A percentile compares a stretch with the other conserved stretches of the same genome.
Evolutionary conservation across 1,284 basidiomycete species (phyloP).

Genomic region (Apiotrichum sp.): DNA sequence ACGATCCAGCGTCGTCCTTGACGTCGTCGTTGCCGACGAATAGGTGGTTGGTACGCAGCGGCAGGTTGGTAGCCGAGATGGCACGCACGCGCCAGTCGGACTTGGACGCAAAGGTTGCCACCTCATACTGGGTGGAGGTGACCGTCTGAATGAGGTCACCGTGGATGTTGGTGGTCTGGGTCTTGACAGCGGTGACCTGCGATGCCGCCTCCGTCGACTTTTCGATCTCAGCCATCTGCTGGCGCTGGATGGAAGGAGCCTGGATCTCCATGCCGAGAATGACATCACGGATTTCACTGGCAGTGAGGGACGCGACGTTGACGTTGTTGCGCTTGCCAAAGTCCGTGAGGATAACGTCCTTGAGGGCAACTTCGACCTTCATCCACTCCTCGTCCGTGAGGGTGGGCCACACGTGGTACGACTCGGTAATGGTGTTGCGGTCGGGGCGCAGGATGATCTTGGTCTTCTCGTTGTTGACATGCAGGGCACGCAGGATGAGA

Average conservation of each 20-base stretch:
- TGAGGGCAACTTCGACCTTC: slow-evolving; percentile 97
- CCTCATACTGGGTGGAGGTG: slow-evolving; percentile 97
- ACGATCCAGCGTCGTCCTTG: slow-evolving; percentile 89
- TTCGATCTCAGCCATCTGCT: slow-evolving; percentile 99
- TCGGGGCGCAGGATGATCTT: slow-evolving; percentile 91
- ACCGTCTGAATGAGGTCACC: slow-evolving; percentile 95
- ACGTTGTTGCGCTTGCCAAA: slow-evolving; percentile 99
- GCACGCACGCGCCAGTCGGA: slow-evolving; percentile 98
- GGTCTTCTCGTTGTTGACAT: slow-evolving; percentile 99
- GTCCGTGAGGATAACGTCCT: slow-evolving; percentile 86
- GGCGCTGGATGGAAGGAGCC: slow-evolving; percentile 67
- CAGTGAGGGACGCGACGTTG: slow-evolving; percentile 94
- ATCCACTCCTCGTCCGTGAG: slow-evolving; percentile 97
- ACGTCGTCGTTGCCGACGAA: slow-evolving; percentile 98
- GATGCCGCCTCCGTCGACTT: slow-evolving; percentile 89
- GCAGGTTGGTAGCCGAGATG: slow-evolving; percentile 90
- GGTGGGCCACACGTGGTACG: slow-evolving; percentile 98
- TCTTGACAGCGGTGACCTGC: slow-evolving; percentile 95
- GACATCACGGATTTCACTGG: slow-evolving; percentile 92
- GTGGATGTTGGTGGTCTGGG: slow-evolving; percentile 95
- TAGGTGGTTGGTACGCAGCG: slow-evolving; percentile 93
- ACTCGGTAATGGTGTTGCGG: slow-evolving; percentile 91
- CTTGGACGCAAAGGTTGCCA: slow-evolving; percentile 95
- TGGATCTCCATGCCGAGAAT: slow-evolving; percentile 83
- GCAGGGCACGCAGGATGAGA: slow-evolving; percentile 86